Percentiles rank a stretch among this genome's conserved stretches.
Conservation (phyloP, 306 rosid genomes). For the Adenanthera pavonina region DNA sequence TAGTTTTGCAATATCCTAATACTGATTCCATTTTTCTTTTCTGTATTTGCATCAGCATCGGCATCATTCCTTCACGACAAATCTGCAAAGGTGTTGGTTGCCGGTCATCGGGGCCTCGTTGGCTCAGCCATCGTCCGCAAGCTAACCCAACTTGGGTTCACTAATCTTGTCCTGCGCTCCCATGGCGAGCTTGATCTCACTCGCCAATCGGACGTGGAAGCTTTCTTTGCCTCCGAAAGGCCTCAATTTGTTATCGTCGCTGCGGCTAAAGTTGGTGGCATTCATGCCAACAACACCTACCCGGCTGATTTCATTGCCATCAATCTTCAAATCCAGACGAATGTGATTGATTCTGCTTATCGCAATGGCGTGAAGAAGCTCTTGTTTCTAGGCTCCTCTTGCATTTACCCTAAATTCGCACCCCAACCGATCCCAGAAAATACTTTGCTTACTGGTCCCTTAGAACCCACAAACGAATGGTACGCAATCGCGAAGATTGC, state of each 20-base stretch:
- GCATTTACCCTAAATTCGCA: slow-evolving; percentile 94
- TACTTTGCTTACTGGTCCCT: slow-evolving; percentile 80
- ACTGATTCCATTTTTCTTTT: background rate
- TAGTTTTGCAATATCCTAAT: slow-evolving; percentile 23
- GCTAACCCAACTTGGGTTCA: slow-evolving; percentile 73
- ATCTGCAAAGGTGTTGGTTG: slow-evolving; percentile 88
- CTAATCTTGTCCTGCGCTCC: slow-evolving; percentile 66
- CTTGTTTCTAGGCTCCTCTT: slow-evolving; percentile 87
- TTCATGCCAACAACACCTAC: slow-evolving; percentile 93
- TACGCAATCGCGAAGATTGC: slow-evolving; percentile 96
- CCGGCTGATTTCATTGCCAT: slow-evolving; percentile 89
- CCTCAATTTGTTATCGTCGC: slow-evolving; percentile 83
- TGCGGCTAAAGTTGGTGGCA: slow-evolving; percentile 99
- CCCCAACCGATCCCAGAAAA: slow-evolving; percentile 91
- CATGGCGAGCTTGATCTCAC: slow-evolving; percentile 89
- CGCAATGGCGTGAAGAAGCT: slow-evolving; percentile 77
- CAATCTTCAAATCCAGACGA: slow-evolving; percentile 95
- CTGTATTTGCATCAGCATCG: slow-evolving; percentile 42
- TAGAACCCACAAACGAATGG: slow-evolving; percentile 98
- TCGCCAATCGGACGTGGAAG: slow-evolving; percentile 81
- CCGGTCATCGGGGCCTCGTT: slow-evolving; percentile 95
- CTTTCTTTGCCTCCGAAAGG: slow-evolving; percentile 76
- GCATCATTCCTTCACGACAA: slow-evolving; percentile 61
- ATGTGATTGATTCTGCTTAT: slow-evolving; percentile 78
- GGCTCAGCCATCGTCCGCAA: slow-evolving; percentile 90